These are phyloP conservation scores for Fusarium equiseti DNA, from an alignment of 2,329 filamentous ascomycete genomes.

Conservation along the genomic window DNA sequence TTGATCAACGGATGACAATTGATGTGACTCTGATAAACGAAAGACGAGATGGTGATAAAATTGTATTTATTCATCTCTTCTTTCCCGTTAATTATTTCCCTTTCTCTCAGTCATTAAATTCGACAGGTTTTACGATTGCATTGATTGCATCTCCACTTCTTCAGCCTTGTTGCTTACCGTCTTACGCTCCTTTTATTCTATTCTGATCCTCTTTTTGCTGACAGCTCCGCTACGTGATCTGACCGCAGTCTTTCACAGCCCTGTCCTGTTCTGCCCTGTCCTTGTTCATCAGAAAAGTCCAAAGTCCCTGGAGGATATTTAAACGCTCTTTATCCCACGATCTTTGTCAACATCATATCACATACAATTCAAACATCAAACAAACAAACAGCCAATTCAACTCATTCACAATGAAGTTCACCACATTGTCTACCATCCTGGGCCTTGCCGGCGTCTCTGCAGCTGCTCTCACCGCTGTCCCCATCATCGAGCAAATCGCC, in stretches of 20 bases:
- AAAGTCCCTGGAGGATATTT: conserved; percentile 30
- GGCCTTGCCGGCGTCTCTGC: conserved; percentile 34
- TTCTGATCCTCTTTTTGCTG: conserved; percentile 5
- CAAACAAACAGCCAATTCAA: neutral
- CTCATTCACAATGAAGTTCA: conserved; percentile 47
- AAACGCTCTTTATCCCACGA: neutral
- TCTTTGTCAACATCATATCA: neutral
- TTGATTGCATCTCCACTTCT: neutral
- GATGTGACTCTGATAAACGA: neutral
- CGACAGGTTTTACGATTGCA: neutral
- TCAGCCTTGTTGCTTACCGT: conserved; percentile 1
- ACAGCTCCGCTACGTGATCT: conserved; percentile 2
- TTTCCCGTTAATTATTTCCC: neutral
- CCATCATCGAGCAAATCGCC: conserved; percentile 66
- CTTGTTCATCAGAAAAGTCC: neutral
- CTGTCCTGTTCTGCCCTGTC: neutral
- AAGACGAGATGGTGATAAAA: neutral
- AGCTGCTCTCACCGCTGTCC: conserved; percentile 46
- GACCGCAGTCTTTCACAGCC: conserved; percentile 5
- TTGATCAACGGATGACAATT: neutral
- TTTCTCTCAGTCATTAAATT: neutral
- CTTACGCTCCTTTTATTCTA: conserved; percentile 8
- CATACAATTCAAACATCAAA: neutral
- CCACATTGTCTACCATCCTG: conserved; percentile 35
- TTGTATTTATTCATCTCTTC: conserved; percentile 1